phyloP scores from a whole-genome alignment of 495 filamentous ascomycete species.

The Penicillium atrosanguineum region DNA sequence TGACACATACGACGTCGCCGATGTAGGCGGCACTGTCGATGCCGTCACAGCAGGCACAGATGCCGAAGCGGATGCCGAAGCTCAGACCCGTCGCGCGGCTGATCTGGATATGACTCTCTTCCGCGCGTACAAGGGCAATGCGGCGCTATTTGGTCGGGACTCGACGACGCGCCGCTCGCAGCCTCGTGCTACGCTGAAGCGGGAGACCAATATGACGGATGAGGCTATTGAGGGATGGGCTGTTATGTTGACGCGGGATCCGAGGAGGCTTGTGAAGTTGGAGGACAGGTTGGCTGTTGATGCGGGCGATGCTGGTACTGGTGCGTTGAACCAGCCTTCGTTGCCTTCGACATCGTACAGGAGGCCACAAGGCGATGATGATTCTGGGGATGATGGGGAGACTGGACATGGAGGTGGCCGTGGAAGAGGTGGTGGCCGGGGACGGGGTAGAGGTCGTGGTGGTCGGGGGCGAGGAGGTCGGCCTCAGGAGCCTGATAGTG shows the following conservation, averaged over 20 bases:
- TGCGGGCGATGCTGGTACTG: constrained; percentile 37
- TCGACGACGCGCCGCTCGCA: constrained; percentile 62
- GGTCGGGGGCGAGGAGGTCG: constrained; percentile 54
- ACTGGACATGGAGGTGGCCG: constrained; percentile 46
- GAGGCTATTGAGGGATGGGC: constrained; percentile 95
- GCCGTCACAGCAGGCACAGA: constrained; percentile 41
- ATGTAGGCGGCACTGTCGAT: constrained; percentile 87
- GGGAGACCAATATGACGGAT: constrained; percentile 84
- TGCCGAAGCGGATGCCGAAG: constrained; percentile 37
- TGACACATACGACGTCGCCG: constrained; percentile 90
- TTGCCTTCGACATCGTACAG: constrained; percentile 60
- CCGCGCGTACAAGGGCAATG: constrained; percentile 58
- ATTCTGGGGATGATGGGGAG: constrained; percentile 22
- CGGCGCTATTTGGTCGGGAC: constrained; percentile 67
- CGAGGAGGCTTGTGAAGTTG: constrained; percentile 59
- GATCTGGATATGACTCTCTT: constrained; percentile 55
- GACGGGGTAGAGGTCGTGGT: constrained; percentile 50
- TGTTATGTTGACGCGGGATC: constrained; percentile 74
- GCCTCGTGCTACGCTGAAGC: constrained; percentile 60
- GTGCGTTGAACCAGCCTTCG: constrained; percentile 49
- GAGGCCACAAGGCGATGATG: constrained; percentile 33
- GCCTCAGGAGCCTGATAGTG: constrained; percentile 49
- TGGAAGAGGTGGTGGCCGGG: constrained; percentile 40
- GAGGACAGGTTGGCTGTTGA: constrained; percentile 64
- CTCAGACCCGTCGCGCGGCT: constrained; percentile 23